Conservation (phyloP, 805 yeast species). For the Lachancea sp. region DNA sequence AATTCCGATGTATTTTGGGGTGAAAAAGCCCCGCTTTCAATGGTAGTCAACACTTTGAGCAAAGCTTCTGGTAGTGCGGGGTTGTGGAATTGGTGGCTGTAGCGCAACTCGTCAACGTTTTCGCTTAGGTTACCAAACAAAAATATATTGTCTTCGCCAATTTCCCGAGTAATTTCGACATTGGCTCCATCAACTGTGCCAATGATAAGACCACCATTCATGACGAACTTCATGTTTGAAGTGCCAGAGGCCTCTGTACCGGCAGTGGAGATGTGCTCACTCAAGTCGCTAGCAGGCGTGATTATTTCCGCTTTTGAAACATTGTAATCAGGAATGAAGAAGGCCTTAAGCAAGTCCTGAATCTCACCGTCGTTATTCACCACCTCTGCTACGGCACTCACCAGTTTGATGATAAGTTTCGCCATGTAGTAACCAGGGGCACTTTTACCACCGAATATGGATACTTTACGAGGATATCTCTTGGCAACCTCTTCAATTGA, state of each 20-base stretch:
- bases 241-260: constrained; percentile 98
- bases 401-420: constrained; percentile 77
- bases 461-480: constrained; percentile 66
- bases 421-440: constrained; percentile 99
- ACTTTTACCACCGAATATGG: constrained; percentile 87
- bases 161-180: constrained; percentile 88
- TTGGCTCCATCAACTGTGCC: constrained; percentile 98
- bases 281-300: constrained; percentile 82
- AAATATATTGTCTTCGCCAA: constrained; percentile 89
- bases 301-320: constrained; percentile 92
- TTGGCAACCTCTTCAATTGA: constrained; percentile 52
- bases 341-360: constrained; percentile 74
- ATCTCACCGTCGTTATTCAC: constrained; percentile 72
- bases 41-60: constrained; percentile 53
- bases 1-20: constrained; percentile 52
- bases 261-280: constrained; percentile 93
- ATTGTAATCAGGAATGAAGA: constrained; percentile 85
- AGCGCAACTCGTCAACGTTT: constrained; percentile 79
- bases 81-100: constrained; percentile 55
- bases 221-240: constrained; percentile 89
- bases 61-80: constrained; percentile 55
- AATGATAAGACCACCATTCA: constrained; percentile 88
- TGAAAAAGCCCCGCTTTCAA: constrained; percentile 70
- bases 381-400: constrained; percentile 74
- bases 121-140: constrained; percentile 87